Base-by-base conservation (phyloP, 1,284 basidiomycete species). In the Ganoderma lingzhi region DNA sequence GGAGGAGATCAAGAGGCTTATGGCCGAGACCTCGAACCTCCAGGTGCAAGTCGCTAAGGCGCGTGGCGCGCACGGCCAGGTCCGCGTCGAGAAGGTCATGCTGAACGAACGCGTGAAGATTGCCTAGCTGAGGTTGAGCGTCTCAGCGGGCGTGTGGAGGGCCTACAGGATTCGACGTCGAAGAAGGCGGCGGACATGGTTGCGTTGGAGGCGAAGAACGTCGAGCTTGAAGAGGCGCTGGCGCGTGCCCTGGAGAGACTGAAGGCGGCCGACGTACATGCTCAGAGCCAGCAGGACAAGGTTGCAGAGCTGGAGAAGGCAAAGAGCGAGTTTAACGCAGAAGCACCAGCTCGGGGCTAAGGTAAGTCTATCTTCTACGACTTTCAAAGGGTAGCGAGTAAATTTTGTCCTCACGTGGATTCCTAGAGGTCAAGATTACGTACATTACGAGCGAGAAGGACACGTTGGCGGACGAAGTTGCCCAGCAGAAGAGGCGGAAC, bases 41-140 rank as follows among this genome's bases (percentile, higher is more conserved):
- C 91, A 93, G 75, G 82, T 90, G 32, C 90, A 93, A 74, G 76
- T 94, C 10, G 86, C 87, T 5, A 93, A 92, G 80, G 91, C 93
- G 56, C 90, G 93, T 62, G 87, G 88, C 23, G 88, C 88, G 19
- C 90, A 93, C 75, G 92, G 92, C 4, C 90, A 92, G 76, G 86
- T 91, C 12, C 88, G 91, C n/a, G 92, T 92, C 28, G 93, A 95
- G 83, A 94, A 94, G 80, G 93, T 94, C 66, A 82, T 87, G 60
- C 78, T 93, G 45, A 80, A 76, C 45, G 91, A 93, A 71, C 90
- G 90, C 71, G 79, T 93, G 35, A 80, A 78, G 44, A 80, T 82
- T n/a, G 82, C 83, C 0, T 92, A 94, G 82, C 77, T 28, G 93
- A 94, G 67, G 86, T 90, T 17, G 90, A 93, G 23, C 80, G 80